Evolutionary conservation across 208 protist species (phyloP).

Genomic region (Acanthamoeba rhysodes): DNA sequence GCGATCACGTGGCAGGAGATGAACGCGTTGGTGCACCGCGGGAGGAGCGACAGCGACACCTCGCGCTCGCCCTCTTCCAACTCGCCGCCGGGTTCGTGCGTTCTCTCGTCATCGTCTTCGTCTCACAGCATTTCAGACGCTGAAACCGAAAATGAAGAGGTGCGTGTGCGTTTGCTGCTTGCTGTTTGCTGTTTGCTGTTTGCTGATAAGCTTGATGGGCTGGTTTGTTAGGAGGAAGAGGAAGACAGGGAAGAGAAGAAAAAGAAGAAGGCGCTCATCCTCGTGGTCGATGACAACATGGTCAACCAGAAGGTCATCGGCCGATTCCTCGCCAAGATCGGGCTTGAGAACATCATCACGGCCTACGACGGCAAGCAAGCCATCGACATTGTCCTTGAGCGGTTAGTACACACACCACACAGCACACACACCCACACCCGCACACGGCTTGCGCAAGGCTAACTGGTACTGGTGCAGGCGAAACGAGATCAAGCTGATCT

Average conservation of each 20-base stretch:
- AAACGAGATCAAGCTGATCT: slow-evolving; percentile 65
- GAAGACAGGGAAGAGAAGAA: slow-evolving; percentile 53
- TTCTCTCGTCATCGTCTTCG: slow-evolving; percentile 35
- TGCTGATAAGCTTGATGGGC: neutral
- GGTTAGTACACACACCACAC: neutral
- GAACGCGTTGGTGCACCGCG: neutral
- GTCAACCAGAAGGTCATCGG: slow-evolving; percentile 60
- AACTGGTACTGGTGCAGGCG: neutral
- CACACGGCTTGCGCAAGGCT: too few relatives aligned
- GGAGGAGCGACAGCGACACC: slow-evolving; percentile 55
- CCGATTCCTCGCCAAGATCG: slow-evolving; percentile 61
- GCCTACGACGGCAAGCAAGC: slow-evolving; percentile 59
- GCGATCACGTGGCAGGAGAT: slow-evolving; percentile 20
- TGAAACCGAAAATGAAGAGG: slow-evolving; percentile 26
- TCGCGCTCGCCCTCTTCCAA: neutral
- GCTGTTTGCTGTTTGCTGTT: neutral
- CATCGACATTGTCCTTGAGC: slow-evolving; percentile 50
- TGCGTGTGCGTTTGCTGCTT: neutral
- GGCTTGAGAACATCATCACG: slow-evolving; percentile 66
- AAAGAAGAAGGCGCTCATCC: slow-evolving; percentile 64
- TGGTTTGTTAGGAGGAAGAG: neutral
- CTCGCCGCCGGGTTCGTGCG: slow-evolving; percentile 41
- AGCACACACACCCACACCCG: too few relatives aligned
- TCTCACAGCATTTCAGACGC: neutral
- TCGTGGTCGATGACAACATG: slow-evolving; percentile 64